phyloP scores from a whole-genome alignment of 495 filamentous ascomycete genomes.

The Aspergillus carlsbadensis region DNA sequence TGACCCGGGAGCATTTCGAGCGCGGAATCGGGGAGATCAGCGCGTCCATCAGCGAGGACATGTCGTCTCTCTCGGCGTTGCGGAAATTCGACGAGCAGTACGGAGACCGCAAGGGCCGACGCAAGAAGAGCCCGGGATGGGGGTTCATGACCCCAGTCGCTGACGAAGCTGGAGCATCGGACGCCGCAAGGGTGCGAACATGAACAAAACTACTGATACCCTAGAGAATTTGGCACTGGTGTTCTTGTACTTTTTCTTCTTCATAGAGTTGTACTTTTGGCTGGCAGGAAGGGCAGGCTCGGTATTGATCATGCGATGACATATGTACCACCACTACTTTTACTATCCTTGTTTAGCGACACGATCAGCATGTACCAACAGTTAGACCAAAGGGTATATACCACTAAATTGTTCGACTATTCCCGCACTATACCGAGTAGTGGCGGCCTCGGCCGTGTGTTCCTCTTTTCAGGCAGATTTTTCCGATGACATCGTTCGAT shows the following conservation, averaged over 20 bases:
- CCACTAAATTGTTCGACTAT: not conserved
- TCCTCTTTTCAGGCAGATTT: conserved; percentile 1
- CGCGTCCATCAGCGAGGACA: conserved; percentile 93
- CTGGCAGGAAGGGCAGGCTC: not conserved
- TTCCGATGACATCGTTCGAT: conserved; percentile 18
- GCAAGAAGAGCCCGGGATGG: conserved; percentile 55
- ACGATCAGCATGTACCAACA: conserved; percentile 22
- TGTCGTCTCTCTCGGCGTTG: conserved; percentile 81
- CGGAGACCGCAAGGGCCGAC: conserved; percentile 77
- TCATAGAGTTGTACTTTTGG: not conserved
- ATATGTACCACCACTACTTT: conserved; percentile 14
- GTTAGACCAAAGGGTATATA: conserved; percentile 14
- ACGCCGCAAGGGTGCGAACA: conserved; percentile 42
- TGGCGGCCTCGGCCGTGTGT: not conserved
- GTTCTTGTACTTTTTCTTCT: not conserved
- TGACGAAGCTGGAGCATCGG: conserved; percentile 22
- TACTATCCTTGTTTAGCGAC: conserved; percentile 18
- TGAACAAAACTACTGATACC: conserved; percentile 20
- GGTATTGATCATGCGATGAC: conserved; percentile 11
- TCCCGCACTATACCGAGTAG: not conserved
- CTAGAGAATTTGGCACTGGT: conserved; percentile 8
- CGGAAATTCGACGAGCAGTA: conserved; percentile 96
- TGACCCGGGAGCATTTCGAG: conserved; percentile 71
- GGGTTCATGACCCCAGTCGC: conserved; percentile 36
- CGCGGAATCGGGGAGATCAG: conserved; percentile 86